These are phyloP conservation scores for Beauveria brongniartii DNA, from an alignment of 2,329 filamentous ascomycete genomes.

Conservation along the genomic window DNA sequence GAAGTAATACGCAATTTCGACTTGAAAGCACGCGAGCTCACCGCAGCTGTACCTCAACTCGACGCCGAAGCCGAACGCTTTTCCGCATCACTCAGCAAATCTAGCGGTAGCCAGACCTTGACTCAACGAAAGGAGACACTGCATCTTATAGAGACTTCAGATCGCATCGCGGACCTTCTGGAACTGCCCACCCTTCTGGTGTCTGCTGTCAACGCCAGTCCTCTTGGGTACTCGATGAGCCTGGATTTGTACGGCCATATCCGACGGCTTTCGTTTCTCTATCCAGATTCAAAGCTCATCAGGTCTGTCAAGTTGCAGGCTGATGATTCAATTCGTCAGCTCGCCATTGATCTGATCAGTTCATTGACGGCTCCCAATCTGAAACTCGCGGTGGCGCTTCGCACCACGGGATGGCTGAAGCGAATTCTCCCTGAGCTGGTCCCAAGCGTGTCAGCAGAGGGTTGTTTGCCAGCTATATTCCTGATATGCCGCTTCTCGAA, in stretches of 20 bases:
- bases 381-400: conserved; percentile 82
- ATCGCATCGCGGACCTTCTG: conserved; percentile 81
- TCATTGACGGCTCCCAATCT: conserved; percentile 69
- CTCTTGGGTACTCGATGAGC: conserved; percentile 77
- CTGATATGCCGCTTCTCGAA: conserved; percentile 78
- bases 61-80: conserved; percentile 74
- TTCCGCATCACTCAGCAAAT: conserved; percentile 73
- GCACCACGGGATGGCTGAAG: conserved; percentile 85
- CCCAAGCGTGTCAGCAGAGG: conserved; percentile 37
- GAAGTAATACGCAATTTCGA: conserved; percentile 65
- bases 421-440: conserved; percentile 73
- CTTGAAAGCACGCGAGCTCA: conserved; percentile 57
- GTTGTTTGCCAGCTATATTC: conserved; percentile 73
- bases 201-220: conserved; percentile 59
- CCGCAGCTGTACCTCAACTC: conserved; percentile 65
- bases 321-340: conserved; percentile 78
- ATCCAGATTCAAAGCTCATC: conserved; percentile 70
- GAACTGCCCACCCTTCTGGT: conserved; percentile 81
- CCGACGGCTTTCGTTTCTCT: conserved; percentile 72
- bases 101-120: conserved; percentile 59
- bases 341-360: conserved; percentile 75
- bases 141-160: conserved; percentile 76
- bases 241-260: conserved; percentile 93
- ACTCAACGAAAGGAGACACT: conserved; percentile 70
- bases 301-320: conserved; percentile 66